Base-by-base conservation (phyloP, 2,329 filamentous ascomycete species). In the Cladophialophora chaetospira region DNA sequence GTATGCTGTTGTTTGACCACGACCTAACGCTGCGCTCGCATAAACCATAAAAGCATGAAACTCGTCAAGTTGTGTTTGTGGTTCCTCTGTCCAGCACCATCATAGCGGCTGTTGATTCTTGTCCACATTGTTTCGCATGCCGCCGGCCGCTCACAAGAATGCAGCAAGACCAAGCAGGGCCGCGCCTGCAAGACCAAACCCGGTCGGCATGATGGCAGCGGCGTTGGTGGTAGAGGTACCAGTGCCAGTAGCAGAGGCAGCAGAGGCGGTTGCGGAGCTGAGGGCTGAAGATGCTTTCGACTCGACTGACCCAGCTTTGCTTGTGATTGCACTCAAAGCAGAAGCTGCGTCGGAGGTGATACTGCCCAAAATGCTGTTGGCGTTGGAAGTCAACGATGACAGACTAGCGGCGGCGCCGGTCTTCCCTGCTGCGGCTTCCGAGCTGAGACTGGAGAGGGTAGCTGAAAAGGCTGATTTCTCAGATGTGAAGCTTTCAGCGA, bases 131-230 rank as follows among this genome's bases (percentile, higher is more conserved):
- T 29, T 40, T 5, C 19, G 17, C 35, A 5, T n/a, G 19, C 35
- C 17, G n/a, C 23, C 25, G 21, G 31, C 36, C 8, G 23, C 21
- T 53, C 46, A 62, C 60, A 62, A 49, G 19, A 62, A 55, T 9
- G 57, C 60, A 28, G 60, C 60, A 19, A 62, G 54, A 43, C 60
- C 60, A 45, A 62, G 40, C 25, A 62, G 38, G 21, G 53, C 60
- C 46, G 51, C 57, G 28, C 60, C 60, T 33, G 43, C 60, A 36
- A 42, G 33, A 38, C 61, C 58, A 23, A 53, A 51, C 2, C 49
- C 55, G 28, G 57, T 61, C 26, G 61, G 55, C 23, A 58, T 17
- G 36, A 56, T 58, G 35, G 47, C 44, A 46, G 58, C 61, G n/a
- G 49, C 58, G 28, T 57, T 58, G 35, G 42, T 52, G 28, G 53